Evolutionary conservation across 1,139 yeast species (phyloP), one percentile per base, ranked within the genome.

Genomic region (Meyerozyma smithsonii): DNA sequence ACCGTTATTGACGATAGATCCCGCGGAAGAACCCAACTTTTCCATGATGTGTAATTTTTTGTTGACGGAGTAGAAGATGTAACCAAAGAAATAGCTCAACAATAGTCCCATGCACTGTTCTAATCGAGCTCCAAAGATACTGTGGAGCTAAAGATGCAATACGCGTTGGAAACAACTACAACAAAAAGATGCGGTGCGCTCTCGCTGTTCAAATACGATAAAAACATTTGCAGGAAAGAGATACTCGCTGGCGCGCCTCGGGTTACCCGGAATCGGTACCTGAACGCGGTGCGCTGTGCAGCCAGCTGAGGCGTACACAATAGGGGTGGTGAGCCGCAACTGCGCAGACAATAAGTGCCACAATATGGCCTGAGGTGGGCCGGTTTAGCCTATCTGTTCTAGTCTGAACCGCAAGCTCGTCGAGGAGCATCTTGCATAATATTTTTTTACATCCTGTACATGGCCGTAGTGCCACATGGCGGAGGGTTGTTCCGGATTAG

Each of bases 1-100:
- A 20, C 92, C 95, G 44, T 88, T 82, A 72, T 88, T 88, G 54
- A 80, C 84, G 39, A 83, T 54, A 40, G 72, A 63, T 40, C 59
- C 44, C 28, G 64, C 52, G 24, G 62, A 55, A n/a, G 54, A 39
- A 38, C 45, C 44, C 30, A 59, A 54, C 45, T 64, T 64, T 40
- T 68, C 74, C 74, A 68, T 66, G 32, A 30, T 50, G 42, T 28
- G 33, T 28, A 16, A 28, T 42, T 28, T 42, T 39, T 32, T 54
- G 42, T 55, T 59, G 34, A 62, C 42, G 15, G 65, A 47, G 54
- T 69, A 70, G 41, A 62, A 42, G 28, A 55, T 44, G 53, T 70
- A 74, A 44, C 66, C 63, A 37, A 68, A 45, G 38, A 70, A 51
- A 50, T 67, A 69, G 46, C 66, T 50, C 64, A 67, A 68, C 42